These are phyloP conservation scores for Monosporascus sp. DNA, from an alignment of 2,329 filamentous ascomycete genomes.

Conservation along the genomic window DNA sequence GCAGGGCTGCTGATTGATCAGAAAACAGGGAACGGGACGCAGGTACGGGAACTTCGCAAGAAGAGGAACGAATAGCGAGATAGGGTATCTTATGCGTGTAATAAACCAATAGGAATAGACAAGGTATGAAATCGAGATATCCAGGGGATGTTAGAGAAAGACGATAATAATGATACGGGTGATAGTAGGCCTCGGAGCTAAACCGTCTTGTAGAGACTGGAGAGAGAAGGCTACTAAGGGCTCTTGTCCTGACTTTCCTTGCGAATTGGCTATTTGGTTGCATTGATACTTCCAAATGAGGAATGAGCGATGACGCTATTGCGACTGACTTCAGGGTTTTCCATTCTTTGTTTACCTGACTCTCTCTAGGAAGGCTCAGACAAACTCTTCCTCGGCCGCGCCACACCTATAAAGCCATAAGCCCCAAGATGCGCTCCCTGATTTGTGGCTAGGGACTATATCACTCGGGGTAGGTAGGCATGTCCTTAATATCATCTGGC, in stretches of 20 bases:
- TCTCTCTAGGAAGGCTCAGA: too few relatives aligned
- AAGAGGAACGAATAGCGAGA: not conserved
- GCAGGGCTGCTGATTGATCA: not conserved
- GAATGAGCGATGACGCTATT: slow-evolving; percentile 21
- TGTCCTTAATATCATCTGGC: too few relatives aligned
- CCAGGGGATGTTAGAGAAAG: not conserved
- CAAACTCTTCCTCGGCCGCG: too few relatives aligned
- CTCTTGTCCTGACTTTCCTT: not conserved
- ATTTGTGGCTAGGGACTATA: too few relatives aligned
- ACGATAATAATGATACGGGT: not conserved
- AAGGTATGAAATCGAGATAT: not conserved
- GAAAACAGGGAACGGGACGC: not conserved
- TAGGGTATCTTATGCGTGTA: not conserved
- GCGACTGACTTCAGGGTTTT: not conserved
- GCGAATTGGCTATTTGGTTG: not conserved
- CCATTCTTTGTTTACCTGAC: too few relatives aligned
- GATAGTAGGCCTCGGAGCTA: not conserved
- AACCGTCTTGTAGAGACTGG: not conserved
- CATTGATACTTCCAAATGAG: slow-evolving; percentile 3
- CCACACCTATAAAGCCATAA: too few relatives aligned
- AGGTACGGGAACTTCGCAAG: not conserved
- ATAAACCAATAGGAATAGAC: not conserved
- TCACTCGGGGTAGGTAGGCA: too few relatives aligned
- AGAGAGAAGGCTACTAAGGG: not conserved
- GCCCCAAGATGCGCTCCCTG: too few relatives aligned